Percentiles rank a stretch among this genome's conserved stretches.
phyloP scores from a whole-genome alignment of 192 early-diverging fungal genomes.

The Entomortierella lignicola region DNA sequence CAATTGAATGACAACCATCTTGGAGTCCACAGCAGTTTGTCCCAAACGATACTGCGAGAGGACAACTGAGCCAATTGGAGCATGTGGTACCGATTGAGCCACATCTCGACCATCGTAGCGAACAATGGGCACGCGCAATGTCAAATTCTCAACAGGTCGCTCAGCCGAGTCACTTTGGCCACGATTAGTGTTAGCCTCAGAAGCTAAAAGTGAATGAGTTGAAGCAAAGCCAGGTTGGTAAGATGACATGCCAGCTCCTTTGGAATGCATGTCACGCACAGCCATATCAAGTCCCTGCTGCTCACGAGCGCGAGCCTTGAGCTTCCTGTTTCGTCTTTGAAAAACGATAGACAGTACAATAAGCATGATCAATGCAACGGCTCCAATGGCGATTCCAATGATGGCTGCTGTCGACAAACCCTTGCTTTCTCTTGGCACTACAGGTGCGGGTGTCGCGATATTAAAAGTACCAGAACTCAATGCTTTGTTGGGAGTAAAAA shows the following conservation, averaged over 20 bases:
- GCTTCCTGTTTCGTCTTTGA: slow-evolving; percentile 43
- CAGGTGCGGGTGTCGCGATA: neutral
- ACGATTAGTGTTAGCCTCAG: slow-evolving; percentile 36
- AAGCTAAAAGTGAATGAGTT: slow-evolving; percentile 34
- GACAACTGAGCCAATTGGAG: slow-evolving; percentile 44
- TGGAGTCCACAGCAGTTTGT: slow-evolving; percentile 35
- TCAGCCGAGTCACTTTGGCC: slow-evolving; percentile 42
- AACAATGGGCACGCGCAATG: slow-evolving; percentile 48
- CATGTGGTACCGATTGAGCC: slow-evolving; percentile 34
- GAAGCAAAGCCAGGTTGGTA: slow-evolving; percentile 36
- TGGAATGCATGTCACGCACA: slow-evolving; percentile 37
- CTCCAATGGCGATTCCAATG: slow-evolving; percentile 47
- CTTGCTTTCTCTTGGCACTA: neutral
- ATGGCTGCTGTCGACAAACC: slow-evolving; percentile 39
- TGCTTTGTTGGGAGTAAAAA: neutral
- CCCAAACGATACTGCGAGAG: slow-evolving; percentile 53
- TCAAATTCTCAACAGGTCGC: slow-evolving; percentile 44
- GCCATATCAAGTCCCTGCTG: slow-evolving; percentile 31
- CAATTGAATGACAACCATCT: slow-evolving; percentile 49
- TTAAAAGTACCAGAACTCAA: slow-evolving; percentile 14
- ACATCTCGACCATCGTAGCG: slow-evolving; percentile 53
- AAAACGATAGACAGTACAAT: slow-evolving; percentile 16
- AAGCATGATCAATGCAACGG: slow-evolving; percentile 24
- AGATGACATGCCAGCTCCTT: slow-evolving; percentile 18
- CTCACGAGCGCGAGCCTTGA: slow-evolving; percentile 30